Evolutionary conservation across 2,329 filamentous ascomycete species (phyloP), one percentile per base, ranked within the genome.

Genomic region (Amphichorda felina): DNA sequence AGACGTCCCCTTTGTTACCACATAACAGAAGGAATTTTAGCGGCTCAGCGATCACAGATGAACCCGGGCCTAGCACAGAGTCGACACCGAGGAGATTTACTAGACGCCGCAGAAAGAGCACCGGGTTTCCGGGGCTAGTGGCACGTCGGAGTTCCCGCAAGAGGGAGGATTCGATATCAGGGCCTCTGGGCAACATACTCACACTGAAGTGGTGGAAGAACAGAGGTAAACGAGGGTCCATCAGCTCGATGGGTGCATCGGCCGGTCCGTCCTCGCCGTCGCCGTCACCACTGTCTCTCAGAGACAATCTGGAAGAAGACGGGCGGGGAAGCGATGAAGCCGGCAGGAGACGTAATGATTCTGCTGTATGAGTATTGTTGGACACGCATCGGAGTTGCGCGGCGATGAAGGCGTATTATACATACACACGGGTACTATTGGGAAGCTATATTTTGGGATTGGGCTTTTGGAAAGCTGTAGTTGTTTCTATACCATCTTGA

Each of bases 41-140:
- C 37, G 54, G 53, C 33, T 42, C 42, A 2, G 45, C 45, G 15
- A 41, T 47, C 7, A 39, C 39, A 4, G 51, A 44, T 15, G 54
- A 57, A 17, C 41, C 50, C 3, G 47, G 49, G 4, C 44, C 49
- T 6, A 53, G 52, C 39, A 49, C 45, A 22, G 54, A 57, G n/a
- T 43, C 49, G 4, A 44, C 46, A 4, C 46, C 49, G 30, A 51
- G 46, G 42, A 52, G 48, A 46, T 57, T 48, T 41, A 44, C 10
- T 61, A n/a, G 68, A 11, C 57, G 66, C 21, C 56, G 74, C 30
- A 59, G 74, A 43, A 72, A 68, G 45, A 77, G 72, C 13, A 77
- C 71, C 0, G 74, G 74, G 0, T 79, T 79, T 41, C 72, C 72
- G 0, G 72, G 74, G 0, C 74, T 79, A 37, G 70, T 65, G 5